Evolutionary conservation across 805 yeast species (phyloP).

Genomic region (Ogataea sp.): DNA sequence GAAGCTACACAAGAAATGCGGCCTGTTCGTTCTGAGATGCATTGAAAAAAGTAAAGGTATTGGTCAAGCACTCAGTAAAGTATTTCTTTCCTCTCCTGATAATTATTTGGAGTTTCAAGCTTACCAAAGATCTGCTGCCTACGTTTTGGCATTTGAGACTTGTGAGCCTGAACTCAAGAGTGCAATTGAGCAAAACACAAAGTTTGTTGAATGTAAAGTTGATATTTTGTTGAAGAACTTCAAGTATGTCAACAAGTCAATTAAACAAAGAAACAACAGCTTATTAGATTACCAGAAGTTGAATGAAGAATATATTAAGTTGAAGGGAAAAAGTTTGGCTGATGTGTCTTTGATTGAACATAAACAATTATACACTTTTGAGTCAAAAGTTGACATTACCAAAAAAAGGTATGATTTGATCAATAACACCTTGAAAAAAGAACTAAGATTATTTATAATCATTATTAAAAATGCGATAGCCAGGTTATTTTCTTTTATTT

Average conservation of each 20-base stretch:
- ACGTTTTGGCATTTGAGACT: neutral
- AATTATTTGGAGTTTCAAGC: neutral
- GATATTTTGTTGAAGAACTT: constrained; percentile 7
- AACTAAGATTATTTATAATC: constrained; percentile 36
- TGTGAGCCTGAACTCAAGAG: neutral
- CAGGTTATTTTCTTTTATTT: constrained; percentile 21
- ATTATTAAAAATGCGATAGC: constrained; percentile 15
- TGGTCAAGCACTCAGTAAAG: neutral
- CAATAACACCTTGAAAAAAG: constrained; percentile 33
- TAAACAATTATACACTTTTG: constrained; percentile 23
- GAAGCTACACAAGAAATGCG: neutral
- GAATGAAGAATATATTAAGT: constrained; percentile 9
- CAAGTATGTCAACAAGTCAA: constrained; percentile 13
- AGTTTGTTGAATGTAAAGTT: constrained; percentile 7
- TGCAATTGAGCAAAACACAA: neutral
- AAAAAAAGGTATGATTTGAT: constrained; percentile 28
- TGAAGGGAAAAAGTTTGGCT: constrained; percentile 17
- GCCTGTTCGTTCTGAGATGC: neutral
- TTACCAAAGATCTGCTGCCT: neutral
- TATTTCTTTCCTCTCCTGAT: neutral
- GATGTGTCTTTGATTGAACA: constrained; percentile 30
- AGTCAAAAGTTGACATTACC: constrained; percentile 21
- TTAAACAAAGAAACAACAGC: constrained; percentile 16
- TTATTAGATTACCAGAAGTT: constrained; percentile 15
- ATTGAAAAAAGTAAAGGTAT: neutral